Evolutionary conservation across 1,284 basidiomycete species (phyloP).

Genomic region (Boletus smithii): DNA sequence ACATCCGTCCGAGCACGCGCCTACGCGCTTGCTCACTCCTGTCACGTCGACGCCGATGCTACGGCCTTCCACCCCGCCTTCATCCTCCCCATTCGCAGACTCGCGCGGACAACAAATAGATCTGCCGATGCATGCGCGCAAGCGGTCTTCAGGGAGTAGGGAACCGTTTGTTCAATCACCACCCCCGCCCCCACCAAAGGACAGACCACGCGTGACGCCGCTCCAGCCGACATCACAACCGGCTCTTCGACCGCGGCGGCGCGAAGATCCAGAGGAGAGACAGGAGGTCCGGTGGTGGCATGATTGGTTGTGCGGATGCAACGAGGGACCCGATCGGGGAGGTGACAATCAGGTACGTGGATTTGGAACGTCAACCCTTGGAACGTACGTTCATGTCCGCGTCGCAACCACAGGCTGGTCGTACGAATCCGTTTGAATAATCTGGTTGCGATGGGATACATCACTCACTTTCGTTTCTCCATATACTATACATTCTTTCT

Average conservation of each 20-base stretch:
- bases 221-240: slow-evolving; percentile 43
- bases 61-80: slow-evolving; percentile 12
- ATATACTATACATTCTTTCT: slow-evolving; percentile 6
- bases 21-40: slow-evolving; percentile 4
- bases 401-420: slow-evolving; percentile 52
- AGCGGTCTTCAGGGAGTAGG: slow-evolving; percentile 22
- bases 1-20: slow-evolving; percentile 39
- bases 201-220: slow-evolving; percentile 30
- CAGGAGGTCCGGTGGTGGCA: slow-evolving; percentile 67
- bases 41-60: slow-evolving; percentile 9
- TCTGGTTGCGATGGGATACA: not conserved
- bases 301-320: slow-evolving; percentile 77
- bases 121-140: slow-evolving; percentile 21
- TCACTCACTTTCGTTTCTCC: slow-evolving; percentile 8
- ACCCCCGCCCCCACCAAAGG: slow-evolving; percentile 41
- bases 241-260: slow-evolving; percentile 21
- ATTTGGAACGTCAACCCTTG: not conserved
- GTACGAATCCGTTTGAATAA: slow-evolving; percentile 74
- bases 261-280: slow-evolving; percentile 19
- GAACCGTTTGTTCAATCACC: slow-evolving; percentile 33
- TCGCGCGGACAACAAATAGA: slow-evolving; percentile 28
- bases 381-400: not conserved
- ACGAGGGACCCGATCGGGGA: slow-evolving; percentile 63
- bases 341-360: slow-evolving; percentile 65
- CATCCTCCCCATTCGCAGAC: slow-evolving; percentile 48